phyloP scores from a whole-genome alignment of 1,284 basidiomycete genomes.

The Ustilago shanxiensis region DNA sequence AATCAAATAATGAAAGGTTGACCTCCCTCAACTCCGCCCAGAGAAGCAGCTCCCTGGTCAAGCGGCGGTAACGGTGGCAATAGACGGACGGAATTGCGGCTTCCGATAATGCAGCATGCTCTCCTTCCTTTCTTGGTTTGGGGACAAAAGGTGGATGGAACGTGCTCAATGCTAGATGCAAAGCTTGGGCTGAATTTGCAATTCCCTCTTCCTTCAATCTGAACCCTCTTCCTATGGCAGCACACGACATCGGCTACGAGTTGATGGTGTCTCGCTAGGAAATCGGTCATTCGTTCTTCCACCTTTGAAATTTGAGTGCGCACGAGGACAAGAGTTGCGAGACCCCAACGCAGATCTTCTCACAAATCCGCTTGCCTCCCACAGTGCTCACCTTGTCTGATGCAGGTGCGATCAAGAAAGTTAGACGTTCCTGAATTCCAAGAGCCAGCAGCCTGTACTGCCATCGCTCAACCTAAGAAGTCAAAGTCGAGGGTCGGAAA shows the following conservation, averaged over 20 bases:
- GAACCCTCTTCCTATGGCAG: neutral
- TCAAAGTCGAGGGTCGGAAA: neutral
- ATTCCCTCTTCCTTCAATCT: conserved; percentile 6
- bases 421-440: conserved; percentile 6
- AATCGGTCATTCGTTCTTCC: neutral
- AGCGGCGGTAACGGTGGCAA: conserved; percentile 37
- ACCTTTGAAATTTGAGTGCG: neutral
- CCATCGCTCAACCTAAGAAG: no score
- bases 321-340: conserved; percentile 1
- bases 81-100: conserved; percentile 17
- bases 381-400: neutral
- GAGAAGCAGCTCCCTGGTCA: no score
- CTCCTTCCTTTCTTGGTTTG: neutral
- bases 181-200: conserved; percentile 13
- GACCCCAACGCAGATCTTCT: neutral
- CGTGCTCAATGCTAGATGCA: conserved; percentile 16
- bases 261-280: neutral
- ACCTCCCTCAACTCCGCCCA: neutral
- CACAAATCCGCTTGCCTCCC: neutral
- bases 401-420: neutral
- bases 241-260: conserved; percentile 2
- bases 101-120: conserved; percentile 15
- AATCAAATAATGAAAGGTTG: no score
- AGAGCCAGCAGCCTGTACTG: no score
- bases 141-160: neutral